phyloP scores from a whole-genome alignment of 2,329 filamentous ascomycete species.

The Ramichloridium luteum region DNA sequence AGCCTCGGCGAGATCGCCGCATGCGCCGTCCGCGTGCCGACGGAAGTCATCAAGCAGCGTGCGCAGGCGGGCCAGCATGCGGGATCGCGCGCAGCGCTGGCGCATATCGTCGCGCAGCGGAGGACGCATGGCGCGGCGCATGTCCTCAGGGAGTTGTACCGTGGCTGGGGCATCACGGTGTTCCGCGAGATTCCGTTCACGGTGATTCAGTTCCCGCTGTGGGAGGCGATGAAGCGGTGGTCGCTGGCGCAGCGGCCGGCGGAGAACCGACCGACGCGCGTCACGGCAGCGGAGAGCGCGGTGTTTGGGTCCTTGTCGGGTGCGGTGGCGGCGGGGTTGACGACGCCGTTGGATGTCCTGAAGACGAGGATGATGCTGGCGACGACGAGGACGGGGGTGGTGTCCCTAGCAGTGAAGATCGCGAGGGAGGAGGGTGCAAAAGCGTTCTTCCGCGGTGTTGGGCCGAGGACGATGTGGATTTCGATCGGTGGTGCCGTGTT shows the following conservation, averaged over 20 bases:
- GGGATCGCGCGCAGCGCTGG: slow-evolving; percentile 53
- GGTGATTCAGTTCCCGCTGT: slow-evolving; percentile 91
- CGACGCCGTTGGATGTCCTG: slow-evolving; percentile 87
- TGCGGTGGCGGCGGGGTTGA: slow-evolving; percentile 72
- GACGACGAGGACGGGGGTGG: slow-evolving; percentile 49
- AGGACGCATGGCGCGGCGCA: slow-evolving; percentile 32
- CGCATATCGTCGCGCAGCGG: slow-evolving; percentile 47
- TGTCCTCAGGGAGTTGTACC: slow-evolving; percentile 75
- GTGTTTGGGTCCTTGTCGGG: slow-evolving; percentile 75
- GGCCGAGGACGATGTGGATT: slow-evolving; percentile 86
- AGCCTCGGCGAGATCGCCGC: slow-evolving; percentile 81
- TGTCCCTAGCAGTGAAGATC: slow-evolving; percentile 51
- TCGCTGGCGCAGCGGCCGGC: slow-evolving; percentile 31
- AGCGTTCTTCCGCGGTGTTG: slow-evolving; percentile 64
- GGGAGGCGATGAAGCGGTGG: slow-evolving; percentile 82
- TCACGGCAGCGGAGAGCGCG: slow-evolving; percentile 67
- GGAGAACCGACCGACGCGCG: slow-evolving; percentile 29
- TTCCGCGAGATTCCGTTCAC: slow-evolving; percentile 96
- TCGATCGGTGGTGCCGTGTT: slow-evolving; percentile 90
- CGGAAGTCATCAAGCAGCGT: slow-evolving; percentile 93
- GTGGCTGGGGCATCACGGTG: slow-evolving; percentile 84
- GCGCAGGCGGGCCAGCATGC: slow-evolving; percentile 80
- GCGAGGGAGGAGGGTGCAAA: slow-evolving; percentile 49
- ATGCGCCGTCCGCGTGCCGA: slow-evolving; percentile 83
- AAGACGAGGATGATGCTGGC: slow-evolving; percentile 96